A percentile compares a stretch with the other conserved stretches of the same genome.
phyloP scores from a whole-genome alignment of 805 yeast species.

The Ogataea nonfermentans region DNA sequence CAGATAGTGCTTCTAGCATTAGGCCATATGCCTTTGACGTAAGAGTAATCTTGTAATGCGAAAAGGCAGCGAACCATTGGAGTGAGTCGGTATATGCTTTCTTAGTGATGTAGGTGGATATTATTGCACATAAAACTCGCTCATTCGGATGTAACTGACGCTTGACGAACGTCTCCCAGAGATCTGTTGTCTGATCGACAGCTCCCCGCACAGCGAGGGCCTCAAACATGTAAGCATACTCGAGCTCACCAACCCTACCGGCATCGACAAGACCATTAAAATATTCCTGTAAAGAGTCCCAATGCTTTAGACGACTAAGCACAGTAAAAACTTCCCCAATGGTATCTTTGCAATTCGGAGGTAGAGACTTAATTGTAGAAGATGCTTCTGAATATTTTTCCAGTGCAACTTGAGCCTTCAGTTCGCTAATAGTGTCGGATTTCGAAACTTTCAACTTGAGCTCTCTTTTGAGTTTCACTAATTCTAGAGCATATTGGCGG shows the following conservation, averaged over 20 bases:
- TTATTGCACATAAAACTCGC: constrained; percentile 43
- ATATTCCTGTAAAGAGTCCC: constrained; percentile 53
- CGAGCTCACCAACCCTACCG: constrained; percentile 22
- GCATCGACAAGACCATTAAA: constrained; percentile 41
- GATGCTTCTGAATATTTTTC: constrained; percentile 16
- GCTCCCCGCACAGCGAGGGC: constrained; percentile 57
- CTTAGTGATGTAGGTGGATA: constrained; percentile 39
- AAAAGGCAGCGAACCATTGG: constrained; percentile 36
- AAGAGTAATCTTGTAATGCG: constrained; percentile 32
- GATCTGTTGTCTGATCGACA: constrained; percentile 36
- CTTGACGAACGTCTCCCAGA: constrained; percentile 45
- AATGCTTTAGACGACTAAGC: constrained; percentile 24
- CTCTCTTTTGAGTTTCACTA: constrained; percentile 14
- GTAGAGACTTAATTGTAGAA: constrained; percentile 3
- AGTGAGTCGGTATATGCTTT: constrained; percentile 39
- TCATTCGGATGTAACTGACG: constrained; percentile 49
- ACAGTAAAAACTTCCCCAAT: neutral
- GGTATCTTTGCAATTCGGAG: neutral
- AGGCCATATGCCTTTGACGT: constrained; percentile 32
- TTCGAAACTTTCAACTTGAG: constrained; percentile 6
- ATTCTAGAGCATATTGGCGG: constrained; percentile 12
- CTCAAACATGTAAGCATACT: constrained; percentile 60
- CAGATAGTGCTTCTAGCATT: constrained; percentile 36
- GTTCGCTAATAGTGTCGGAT: constrained; percentile 22
- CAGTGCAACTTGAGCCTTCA: constrained; percentile 13